Conservation (phyloP, 2,329 filamentous ascomycete species). For the Aspergillus pseudonomiae region DNA sequence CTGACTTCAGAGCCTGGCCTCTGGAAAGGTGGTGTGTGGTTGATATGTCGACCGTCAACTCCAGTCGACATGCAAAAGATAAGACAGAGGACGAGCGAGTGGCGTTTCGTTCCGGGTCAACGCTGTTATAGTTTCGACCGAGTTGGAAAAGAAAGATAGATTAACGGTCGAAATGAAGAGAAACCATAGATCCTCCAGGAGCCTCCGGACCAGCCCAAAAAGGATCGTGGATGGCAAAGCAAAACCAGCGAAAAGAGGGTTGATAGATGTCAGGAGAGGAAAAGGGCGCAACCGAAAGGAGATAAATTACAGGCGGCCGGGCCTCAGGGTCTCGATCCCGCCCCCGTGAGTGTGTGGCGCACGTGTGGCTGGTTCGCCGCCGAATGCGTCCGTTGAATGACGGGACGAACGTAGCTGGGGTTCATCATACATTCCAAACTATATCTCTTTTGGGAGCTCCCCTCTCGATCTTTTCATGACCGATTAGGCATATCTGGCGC, state of each 20-base stretch:
- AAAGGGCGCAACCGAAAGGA: conserved; percentile 25
- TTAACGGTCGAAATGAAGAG: conserved; percentile 30
- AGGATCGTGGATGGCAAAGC: conserved; percentile 17
- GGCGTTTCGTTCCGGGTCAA: conserved; percentile 25
- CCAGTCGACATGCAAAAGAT: conserved; percentile 59
- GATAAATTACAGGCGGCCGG: conserved; percentile 5
- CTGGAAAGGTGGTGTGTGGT: conserved; percentile 58
- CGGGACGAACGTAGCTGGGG: neutral
- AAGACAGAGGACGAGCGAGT: conserved; percentile 25
- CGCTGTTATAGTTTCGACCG: conserved; percentile 12
- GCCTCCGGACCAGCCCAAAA: conserved; percentile 29
- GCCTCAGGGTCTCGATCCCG: conserved; percentile 15
- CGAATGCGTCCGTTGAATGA: conserved; percentile 13
- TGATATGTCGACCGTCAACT: conserved; percentile 53
- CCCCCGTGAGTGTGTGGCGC: conserved; percentile 19
- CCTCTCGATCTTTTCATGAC: neutral
- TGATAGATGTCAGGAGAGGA: conserved; percentile 18
- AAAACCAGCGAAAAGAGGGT: conserved; percentile 15
- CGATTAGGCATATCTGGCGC: neutral
- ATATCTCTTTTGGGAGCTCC: neutral
- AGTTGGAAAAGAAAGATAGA: conserved; percentile 19
- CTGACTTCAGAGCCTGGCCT: conserved; percentile 49
- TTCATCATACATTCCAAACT: neutral
- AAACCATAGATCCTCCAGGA: conserved; percentile 33
- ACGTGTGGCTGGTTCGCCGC: conserved; percentile 16